Conservation (phyloP, 306 rosid species). For the Begonia peltatifolia region DNA sequence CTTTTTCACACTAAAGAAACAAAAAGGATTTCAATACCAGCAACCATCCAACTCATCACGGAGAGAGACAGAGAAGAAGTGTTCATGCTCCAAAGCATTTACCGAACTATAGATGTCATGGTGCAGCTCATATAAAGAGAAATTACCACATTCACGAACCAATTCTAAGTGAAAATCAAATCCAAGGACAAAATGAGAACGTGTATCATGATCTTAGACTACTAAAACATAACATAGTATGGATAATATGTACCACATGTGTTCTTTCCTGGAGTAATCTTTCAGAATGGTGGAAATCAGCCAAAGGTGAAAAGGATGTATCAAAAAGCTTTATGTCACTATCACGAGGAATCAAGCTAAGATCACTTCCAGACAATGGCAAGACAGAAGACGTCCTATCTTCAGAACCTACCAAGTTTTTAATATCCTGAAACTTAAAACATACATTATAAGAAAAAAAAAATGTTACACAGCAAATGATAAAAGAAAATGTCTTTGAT, state of each 20-base stretch:
- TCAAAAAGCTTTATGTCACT: slow-evolving; percentile 37
- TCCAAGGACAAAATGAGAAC: background rate
- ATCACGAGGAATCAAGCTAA: slow-evolving; percentile 42
- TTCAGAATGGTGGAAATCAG: slow-evolving; percentile 69
- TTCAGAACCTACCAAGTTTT: slow-evolving; percentile 23
- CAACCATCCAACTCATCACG: no score
- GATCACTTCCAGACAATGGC: slow-evolving; percentile 28
- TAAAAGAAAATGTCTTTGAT: no score
- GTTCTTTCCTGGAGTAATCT: slow-evolving; percentile 52
- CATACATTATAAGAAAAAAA: slow-evolving; percentile 9
- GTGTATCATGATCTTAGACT: background rate
- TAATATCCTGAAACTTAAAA: slow-evolving; percentile 37
- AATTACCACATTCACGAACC: no score
- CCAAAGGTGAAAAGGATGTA: slow-evolving; percentile 43
- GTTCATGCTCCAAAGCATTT: no score
- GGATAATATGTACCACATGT: slow-evolving; percentile 32
- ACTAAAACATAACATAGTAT: slow-evolving; percentile 1
- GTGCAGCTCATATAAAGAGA: no score
- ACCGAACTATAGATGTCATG: no score
- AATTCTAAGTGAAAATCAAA: background rate
- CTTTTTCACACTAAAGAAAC: no score
- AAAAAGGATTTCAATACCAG: no score
- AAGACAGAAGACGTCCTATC: slow-evolving; percentile 28
- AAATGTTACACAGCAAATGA: background rate
- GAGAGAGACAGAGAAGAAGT: no score